Conservation (phyloP, 2,329 filamentous ascomycete species). For the Exophiala xenobiotica region DNA sequence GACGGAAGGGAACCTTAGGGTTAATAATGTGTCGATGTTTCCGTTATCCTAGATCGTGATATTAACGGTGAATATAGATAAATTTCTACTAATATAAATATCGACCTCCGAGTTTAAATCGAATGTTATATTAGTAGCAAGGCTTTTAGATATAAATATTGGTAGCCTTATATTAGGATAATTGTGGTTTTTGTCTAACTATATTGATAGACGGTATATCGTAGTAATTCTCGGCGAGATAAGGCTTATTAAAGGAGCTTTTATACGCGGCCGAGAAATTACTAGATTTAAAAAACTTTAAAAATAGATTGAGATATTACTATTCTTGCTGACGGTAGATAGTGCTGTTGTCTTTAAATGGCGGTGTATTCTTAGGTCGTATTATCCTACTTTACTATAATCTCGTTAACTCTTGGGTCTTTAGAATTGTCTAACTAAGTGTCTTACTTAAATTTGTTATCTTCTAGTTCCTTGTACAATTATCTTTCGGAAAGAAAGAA, state of each 20-base stretch:
- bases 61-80: conserved; percentile 1
- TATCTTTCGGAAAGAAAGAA: background rate
- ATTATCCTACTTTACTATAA: background rate
- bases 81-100: conserved; percentile 5
- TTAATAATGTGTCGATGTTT: conserved; percentile 3
- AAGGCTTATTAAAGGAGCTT: background rate
- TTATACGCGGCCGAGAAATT: background rate
- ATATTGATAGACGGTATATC: background rate
- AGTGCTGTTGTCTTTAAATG: background rate
- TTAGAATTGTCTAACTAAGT: background rate
- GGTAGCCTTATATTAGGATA: background rate
- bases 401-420: background rate
- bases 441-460: background rate
- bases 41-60: background rate
- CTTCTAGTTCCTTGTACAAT: background rate
- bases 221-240: background rate
- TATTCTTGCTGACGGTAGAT: background rate
- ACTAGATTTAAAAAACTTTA: background rate
- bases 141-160: background rate
- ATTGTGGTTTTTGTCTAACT: background rate
- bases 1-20: background rate
- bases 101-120: conserved; percentile 1
- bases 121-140: background rate
- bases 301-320: conserved; percentile 1
- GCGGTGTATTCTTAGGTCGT: background rate